Percentiles rank a stretch among this genome's conserved stretches.
phyloP scores from a whole-genome alignment of 148 eudicot species.

The Camellia japonica region DNA sequence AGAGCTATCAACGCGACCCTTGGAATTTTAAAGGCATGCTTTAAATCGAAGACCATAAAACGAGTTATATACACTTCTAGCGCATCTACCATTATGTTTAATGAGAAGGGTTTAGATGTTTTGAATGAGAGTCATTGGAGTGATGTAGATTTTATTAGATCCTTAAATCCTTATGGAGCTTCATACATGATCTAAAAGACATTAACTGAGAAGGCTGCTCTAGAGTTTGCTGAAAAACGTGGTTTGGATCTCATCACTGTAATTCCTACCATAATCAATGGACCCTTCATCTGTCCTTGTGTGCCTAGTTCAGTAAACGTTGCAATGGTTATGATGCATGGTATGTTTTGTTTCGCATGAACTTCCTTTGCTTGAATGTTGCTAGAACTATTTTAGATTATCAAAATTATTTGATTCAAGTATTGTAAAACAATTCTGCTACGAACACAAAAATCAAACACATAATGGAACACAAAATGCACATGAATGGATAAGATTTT shows the following conservation, averaged over 20 bases:
- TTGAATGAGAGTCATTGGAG: no score
- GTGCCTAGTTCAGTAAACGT: conserved; percentile 17
- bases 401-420: no score
- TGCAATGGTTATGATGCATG: conserved; percentile 12
- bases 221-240: conserved; percentile 26
- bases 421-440: no score
- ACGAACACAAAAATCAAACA: no score
- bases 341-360: no score
- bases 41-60: conserved; percentile 26
- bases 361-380: background rate
- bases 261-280: conserved; percentile 19
- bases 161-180: background rate
- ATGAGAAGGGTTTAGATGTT: no score
- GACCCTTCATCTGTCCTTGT: conserved; percentile 26
- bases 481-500: no score
- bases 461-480: no score
- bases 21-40: conserved; percentile 29
- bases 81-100: no score
- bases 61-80: no score
- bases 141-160: conserved; percentile 10
- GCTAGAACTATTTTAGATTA: no score
- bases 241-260: conserved; percentile 24
- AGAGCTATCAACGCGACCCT: conserved; percentile 10
- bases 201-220: conserved; percentile 15
- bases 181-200: conserved; percentile 24